phyloP scores from a whole-genome alignment of 176 grass and related monocot genomes.

The Elaeis guineensis region DNA sequence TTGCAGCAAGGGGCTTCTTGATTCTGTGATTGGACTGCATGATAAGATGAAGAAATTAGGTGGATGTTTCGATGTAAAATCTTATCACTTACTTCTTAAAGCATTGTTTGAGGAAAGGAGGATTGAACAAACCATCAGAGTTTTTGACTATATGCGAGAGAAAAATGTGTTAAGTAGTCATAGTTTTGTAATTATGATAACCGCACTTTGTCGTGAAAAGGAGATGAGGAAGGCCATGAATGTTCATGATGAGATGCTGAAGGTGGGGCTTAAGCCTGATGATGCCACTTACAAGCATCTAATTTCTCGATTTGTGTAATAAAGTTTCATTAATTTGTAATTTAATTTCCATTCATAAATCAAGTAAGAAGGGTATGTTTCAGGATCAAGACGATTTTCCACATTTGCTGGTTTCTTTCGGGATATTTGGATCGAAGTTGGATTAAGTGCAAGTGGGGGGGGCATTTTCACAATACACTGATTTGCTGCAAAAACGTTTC shows the following conservation, averaged over 20 bases:
- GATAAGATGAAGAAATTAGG: constrained; percentile 11
- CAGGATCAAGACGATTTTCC: too few relatives aligned
- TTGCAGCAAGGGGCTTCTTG: neutral
- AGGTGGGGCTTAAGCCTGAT: constrained; percentile 20
- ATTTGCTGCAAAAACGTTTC: too few relatives aligned
- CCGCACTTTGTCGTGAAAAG: constrained; percentile 8
- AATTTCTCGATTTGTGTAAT: constrained; percentile 2
- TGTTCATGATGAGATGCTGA: constrained; percentile 28
- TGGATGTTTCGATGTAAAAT: constrained; percentile 8
- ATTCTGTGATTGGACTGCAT: constrained; percentile 9
- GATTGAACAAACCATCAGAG: constrained; percentile 8
- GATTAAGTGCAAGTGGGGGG: too few relatives aligned
- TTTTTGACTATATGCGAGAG: constrained; percentile 24
- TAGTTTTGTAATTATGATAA: constrained; percentile 18
- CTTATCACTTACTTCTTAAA: constrained; percentile 14
- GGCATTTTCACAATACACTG: too few relatives aligned
- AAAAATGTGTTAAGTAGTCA: constrained; percentile 4
- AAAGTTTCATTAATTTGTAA: too few relatives aligned
- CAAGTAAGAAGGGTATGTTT: too few relatives aligned
- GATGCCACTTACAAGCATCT: constrained; percentile 7
- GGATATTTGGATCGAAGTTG: too few relatives aligned
- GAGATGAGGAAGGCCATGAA: constrained; percentile 24
- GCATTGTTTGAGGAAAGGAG: constrained; percentile 11
- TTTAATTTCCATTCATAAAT: too few relatives aligned
- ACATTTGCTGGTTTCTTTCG: too few relatives aligned